Base-by-base conservation (phyloP, 1,139 yeast species). In the Geotrichum restrictum region DNA sequence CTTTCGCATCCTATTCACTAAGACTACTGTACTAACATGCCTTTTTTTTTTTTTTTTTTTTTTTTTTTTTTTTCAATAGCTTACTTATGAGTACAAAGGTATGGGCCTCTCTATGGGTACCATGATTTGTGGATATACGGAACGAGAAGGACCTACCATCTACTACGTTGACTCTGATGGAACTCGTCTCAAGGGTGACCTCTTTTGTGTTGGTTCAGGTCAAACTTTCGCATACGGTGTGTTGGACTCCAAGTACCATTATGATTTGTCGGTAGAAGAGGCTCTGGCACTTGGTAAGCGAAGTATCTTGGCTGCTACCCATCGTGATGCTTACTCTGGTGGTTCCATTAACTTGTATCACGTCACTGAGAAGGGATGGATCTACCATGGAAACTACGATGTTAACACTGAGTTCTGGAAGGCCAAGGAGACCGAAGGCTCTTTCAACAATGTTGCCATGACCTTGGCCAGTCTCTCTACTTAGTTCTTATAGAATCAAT, bases 201-300 rank as follows among this genome's bases (percentile, higher is more conserved):
- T 89, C 59, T 94, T 94, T 72, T 89, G 97, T 76, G 99, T 93
- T 34, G 99, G 99, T 46, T 91, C 98, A 0, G 99, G 99, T 72
- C 98, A 93, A 74, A 93, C 98, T 0, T 93, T 93, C 73, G 99
- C 99, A n/a, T 93, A 93, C 67, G 98, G 99, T 77, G 98, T 93
- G 24, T 77, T 93, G 60, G 99, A 93, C 69, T 81, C 95, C 36
- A 89, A 87, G 63, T 87, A 88, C 73, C 80, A 78, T 63, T 88
- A 96, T 95, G 97, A 91, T 64, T 73, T 91, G 60, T 68, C 86
- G 0, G 94, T 87, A 7, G 98, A 93, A 59, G 98, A 93, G 57
- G 98, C 98, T 3, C 78, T 94, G 60, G 87, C 85, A 64, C 78
- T 93, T 60, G 99, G 98, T 59, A 91, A 91, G 73, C 83, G 99